phyloP scores from a whole-genome alignment of 257 asterid species.

The Solanum bulbocastanum region DNA sequence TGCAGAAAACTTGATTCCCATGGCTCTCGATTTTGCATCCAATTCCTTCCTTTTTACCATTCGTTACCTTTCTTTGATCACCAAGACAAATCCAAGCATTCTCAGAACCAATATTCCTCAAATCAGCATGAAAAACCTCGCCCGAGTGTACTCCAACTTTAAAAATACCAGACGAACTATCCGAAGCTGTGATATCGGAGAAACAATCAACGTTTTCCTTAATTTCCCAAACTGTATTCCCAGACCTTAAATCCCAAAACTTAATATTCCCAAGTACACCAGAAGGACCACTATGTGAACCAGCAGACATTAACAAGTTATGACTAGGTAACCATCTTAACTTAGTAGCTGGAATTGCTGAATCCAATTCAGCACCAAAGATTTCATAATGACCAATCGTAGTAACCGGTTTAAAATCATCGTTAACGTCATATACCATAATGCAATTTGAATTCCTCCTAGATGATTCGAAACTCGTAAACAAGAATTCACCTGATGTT shows the following conservation, averaged over 20 bases:
- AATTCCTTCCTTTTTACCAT: slow-evolving; percentile 75
- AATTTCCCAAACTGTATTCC: slow-evolving; percentile 53
- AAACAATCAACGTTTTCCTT: slow-evolving; percentile 79
- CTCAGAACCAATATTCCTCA: slow-evolving; percentile 46
- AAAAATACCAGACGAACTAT: slow-evolving; percentile 36
- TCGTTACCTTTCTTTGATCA: slow-evolving; percentile 35
- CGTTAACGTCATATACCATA: slow-evolving; percentile 55
- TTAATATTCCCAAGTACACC: slow-evolving; percentile 69
- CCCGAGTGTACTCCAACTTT: slow-evolving; percentile 85
- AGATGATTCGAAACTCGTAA: slow-evolving; percentile 88
- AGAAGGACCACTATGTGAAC: slow-evolving; percentile 83
- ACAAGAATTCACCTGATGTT: slow-evolving; percentile 43
- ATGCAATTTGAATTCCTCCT: slow-evolving; percentile 83
- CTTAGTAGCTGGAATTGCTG: slow-evolving; percentile 89
- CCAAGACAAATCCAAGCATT: slow-evolving; percentile 65
- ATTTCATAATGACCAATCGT: slow-evolving; percentile 72
- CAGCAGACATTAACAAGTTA: slow-evolving; percentile 84
- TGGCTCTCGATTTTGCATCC: slow-evolving; percentile 63
- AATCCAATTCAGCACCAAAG: slow-evolving; percentile 76
- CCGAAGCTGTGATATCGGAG: slow-evolving; percentile 59
- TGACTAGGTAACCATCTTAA: slow-evolving; percentile 59
- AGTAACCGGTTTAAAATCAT: slow-evolving; percentile 37
- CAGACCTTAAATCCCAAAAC: slow-evolving; percentile 81
- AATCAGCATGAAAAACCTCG: slow-evolving; percentile 55
- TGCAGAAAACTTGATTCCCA: slow-evolving; percentile 71